phyloP scores from a whole-genome alignment of 164 flowering plant genomes.

The Stephania japonica region DNA sequence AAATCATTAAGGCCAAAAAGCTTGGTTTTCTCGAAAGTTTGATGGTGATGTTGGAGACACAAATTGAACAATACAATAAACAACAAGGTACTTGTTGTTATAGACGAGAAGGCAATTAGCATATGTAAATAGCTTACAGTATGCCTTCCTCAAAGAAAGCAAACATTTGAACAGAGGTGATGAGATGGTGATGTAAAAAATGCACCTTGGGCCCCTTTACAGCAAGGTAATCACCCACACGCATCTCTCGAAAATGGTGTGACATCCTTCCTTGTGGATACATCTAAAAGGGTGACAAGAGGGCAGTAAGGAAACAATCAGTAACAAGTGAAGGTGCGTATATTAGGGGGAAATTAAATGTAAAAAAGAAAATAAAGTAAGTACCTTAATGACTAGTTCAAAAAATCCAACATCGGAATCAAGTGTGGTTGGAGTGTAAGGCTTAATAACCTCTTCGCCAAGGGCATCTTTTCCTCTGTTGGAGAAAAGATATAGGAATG shows the following conservation, averaged over 20 bases:
- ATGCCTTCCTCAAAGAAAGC: neutral
- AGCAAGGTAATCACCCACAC: slow-evolving; percentile 74
- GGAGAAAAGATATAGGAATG: slow-evolving; percentile 9
- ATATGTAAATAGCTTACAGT: neutral
- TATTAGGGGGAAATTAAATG: neutral
- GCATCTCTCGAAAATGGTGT: slow-evolving; percentile 99
- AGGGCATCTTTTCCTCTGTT: slow-evolving; percentile 83
- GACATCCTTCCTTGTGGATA: slow-evolving; percentile 99
- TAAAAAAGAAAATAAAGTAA: neutral
- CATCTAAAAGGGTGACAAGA: slow-evolving; percentile 47
- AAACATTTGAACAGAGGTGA: neutral
- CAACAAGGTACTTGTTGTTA: neutral
- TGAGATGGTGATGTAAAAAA: neutral
- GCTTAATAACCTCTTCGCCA: slow-evolving; percentile 90
- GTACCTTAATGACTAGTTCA: slow-evolving; percentile 93
- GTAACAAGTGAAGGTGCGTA: neutral
- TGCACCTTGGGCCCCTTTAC: slow-evolving; percentile 97
- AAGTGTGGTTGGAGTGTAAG: slow-evolving; percentile 95
- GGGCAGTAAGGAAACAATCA: neutral
- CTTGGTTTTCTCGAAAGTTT: too few relatives aligned
- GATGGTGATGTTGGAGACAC: neutral
- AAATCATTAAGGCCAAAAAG: too few relatives aligned
- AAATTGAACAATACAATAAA: neutral
- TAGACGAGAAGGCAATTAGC: neutral
- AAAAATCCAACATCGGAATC: slow-evolving; percentile 94